These are phyloP conservation scores for Citrullus colocynthis DNA, from an alignment of 306 rosid species.

Conservation along the genomic window DNA sequence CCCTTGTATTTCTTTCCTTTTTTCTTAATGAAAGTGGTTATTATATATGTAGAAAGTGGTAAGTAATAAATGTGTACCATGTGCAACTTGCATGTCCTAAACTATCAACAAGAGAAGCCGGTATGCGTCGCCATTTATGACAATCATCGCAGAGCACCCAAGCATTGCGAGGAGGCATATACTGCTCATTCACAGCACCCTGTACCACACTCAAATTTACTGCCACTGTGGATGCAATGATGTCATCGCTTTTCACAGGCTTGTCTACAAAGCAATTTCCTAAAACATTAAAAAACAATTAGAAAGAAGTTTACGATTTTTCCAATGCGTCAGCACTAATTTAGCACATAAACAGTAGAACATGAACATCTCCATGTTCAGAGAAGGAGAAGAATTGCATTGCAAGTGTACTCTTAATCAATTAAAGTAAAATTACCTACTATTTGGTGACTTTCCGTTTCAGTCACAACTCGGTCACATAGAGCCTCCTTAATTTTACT, in stretches of 20 bases:
- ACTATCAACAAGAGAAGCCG: slow-evolving; percentile 68
- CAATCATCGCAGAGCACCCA: slow-evolving; percentile 98
- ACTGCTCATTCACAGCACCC: slow-evolving; percentile 40
- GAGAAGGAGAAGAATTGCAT: slow-evolving; percentile 10
- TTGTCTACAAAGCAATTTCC: slow-evolving; percentile 36
- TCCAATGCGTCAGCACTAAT: slow-evolving; percentile 4
- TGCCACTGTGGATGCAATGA: slow-evolving; percentile 18
- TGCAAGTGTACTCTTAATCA: neutral
- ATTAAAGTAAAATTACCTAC: slow-evolving; percentile 36
- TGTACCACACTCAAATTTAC: slow-evolving; percentile 23
- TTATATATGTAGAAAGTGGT: too few species aligned
- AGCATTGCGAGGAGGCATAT: slow-evolving; percentile 47
- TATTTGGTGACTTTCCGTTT: slow-evolving; percentile 32
- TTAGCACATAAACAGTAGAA: slow-evolving; percentile 5
- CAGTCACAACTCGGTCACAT: slow-evolving; percentile 16
- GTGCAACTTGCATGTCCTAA: slow-evolving; percentile 71
- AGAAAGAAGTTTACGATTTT: slow-evolving; percentile 10
- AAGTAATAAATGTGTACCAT: slow-evolving; percentile 38
- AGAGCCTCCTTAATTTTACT: slow-evolving; percentile 31
- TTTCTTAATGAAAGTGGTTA: too few species aligned
- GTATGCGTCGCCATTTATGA: slow-evolving; percentile 92
- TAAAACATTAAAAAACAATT: slow-evolving; percentile 15
- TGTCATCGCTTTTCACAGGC: slow-evolving; percentile 21
- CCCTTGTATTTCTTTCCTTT: neutral
- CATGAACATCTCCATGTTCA: neutral